phyloP scores from a whole-genome alignment of 148 eudicot genomes.

The Camellia japonica region DNA sequence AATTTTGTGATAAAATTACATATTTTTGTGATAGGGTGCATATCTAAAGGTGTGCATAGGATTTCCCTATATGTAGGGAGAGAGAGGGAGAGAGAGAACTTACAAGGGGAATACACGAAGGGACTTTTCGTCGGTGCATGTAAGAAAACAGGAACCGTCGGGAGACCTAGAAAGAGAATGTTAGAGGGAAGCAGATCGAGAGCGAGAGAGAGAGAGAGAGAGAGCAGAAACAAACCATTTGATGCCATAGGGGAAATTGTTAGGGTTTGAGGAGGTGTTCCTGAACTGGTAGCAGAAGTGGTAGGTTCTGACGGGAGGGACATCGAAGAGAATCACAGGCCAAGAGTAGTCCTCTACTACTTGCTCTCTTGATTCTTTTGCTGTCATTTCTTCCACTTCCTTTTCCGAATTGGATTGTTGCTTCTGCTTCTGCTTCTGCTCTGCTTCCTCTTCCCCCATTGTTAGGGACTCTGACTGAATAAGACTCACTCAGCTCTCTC shows the following conservation, averaged over 20 bases:
- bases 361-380: constrained; percentile 26
- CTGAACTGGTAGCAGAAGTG: constrained; percentile 76
- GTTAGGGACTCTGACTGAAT: not conserved
- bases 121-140: constrained; percentile 71
- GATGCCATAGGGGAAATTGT: constrained; percentile 79
- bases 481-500: too few relatives aligned
- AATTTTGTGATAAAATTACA: too few relatives aligned
- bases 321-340: constrained; percentile 57
- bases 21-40: too few relatives aligned
- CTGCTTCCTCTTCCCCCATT: constrained; percentile 35
- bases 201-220: not conserved
- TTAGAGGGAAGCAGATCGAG: not conserved
- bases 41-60: too few relatives aligned
- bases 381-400: not conserved
- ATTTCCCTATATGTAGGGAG: too few relatives aligned
- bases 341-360: constrained; percentile 25
- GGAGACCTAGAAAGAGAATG: constrained; percentile 64
- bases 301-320: constrained; percentile 58
- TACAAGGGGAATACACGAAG: constrained; percentile 65
- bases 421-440: constrained; percentile 11
- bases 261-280: constrained; percentile 49
- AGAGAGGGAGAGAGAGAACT: constrained; percentile 18
- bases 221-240: constrained; percentile 52
- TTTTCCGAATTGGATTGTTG: not conserved
- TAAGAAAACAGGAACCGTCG: constrained; percentile 83